A percentile compares a stretch with the other conserved stretches of the same genome.
phyloP scores from a whole-genome alignment of 2,329 filamentous ascomycete species.

The Aspergillus sp. region DNA sequence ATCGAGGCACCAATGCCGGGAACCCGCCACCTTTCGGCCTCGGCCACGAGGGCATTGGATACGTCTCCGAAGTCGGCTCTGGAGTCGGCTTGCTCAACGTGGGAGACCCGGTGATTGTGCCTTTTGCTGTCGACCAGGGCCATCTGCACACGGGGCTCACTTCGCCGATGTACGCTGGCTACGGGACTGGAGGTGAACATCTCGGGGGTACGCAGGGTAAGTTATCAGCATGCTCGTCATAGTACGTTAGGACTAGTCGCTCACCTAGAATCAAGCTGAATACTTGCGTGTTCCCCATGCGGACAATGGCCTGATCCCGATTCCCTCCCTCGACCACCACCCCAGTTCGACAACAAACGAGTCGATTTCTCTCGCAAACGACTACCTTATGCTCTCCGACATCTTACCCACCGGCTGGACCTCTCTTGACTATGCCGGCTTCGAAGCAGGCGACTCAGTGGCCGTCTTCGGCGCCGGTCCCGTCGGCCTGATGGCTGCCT shows the following conservation, averaged over 20 bases:
- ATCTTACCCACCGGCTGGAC: slow-evolving; percentile 34
- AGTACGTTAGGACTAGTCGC: no score
- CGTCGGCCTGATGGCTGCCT: slow-evolving; percentile 57
- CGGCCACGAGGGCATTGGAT: slow-evolving; percentile 13
- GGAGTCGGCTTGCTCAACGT: slow-evolving; percentile 7
- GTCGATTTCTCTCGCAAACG: not conserved
- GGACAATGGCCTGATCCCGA: slow-evolving; percentile 9
- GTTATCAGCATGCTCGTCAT: no score
- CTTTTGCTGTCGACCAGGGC: slow-evolving; percentile 6
- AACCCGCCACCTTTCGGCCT: slow-evolving; percentile 12
- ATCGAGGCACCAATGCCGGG: slow-evolving; percentile 17
- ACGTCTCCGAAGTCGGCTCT: slow-evolving; percentile 10
- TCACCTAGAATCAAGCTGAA: slow-evolving; percentile 12
- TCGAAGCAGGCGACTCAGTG: slow-evolving; percentile 43
- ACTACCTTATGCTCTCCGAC: slow-evolving; percentile 24
- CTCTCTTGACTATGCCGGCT: slow-evolving; percentile 27
- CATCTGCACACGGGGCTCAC: slow-evolving; percentile 3
- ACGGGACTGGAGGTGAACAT: slow-evolving; percentile 2
- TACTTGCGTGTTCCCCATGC: slow-evolving; percentile 11
- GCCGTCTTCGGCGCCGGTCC: slow-evolving; percentile 56
- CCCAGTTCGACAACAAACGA: slow-evolving; percentile 1
- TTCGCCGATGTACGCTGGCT: not conserved
- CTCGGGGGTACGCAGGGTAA: slow-evolving; percentile 7
- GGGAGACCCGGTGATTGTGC: slow-evolving; percentile 15
- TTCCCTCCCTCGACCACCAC: slow-evolving; percentile 4